These are phyloP conservation scores for Phyllosticta capitalensis DNA, from an alignment of 2,329 filamentous ascomycete genomes.

Conservation along the genomic window DNA sequence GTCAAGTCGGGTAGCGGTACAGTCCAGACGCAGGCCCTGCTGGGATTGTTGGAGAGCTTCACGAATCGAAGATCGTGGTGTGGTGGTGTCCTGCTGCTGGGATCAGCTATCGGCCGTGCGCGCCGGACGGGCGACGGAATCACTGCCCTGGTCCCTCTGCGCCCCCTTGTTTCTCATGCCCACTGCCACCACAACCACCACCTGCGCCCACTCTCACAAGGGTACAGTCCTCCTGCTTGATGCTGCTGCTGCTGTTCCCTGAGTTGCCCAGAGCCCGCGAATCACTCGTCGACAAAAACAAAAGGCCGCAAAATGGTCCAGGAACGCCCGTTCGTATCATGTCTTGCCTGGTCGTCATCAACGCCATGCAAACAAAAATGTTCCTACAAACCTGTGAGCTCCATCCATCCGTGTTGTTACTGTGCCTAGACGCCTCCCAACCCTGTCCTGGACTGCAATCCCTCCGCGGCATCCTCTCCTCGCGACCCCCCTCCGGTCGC, in stretches of 20 bases:
- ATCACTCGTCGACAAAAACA: slow-evolving; percentile 10
- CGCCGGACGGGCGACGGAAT: not conserved
- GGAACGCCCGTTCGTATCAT: slow-evolving; percentile 5
- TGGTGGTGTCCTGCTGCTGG: not conserved
- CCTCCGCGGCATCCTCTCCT: not conserved
- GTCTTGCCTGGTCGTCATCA: not conserved
- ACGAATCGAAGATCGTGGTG: slow-evolving; percentile 11
- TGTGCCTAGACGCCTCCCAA: not conserved
- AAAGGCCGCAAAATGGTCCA: slow-evolving; percentile 10
- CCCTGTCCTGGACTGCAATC: not conserved
- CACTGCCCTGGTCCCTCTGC: not conserved
- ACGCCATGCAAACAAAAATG: not conserved
- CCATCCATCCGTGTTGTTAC: not conserved
- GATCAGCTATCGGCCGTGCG: not conserved
- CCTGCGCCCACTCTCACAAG: not conserved
- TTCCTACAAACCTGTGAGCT: not conserved
- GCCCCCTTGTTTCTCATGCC: slow-evolving; percentile 11
- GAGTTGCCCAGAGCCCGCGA: not conserved
- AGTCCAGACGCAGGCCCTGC: not conserved
- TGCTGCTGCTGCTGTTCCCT: too few relatives aligned
- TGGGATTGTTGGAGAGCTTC: not conserved
- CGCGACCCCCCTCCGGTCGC: not conserved
- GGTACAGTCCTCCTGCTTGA: not conserved
- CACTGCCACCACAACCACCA: slow-evolving; percentile 4
- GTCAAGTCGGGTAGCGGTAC: not conserved